Evolutionary conservation across 306 rosid genomes (phyloP).

Genomic region (Vigna trinervia): DNA sequence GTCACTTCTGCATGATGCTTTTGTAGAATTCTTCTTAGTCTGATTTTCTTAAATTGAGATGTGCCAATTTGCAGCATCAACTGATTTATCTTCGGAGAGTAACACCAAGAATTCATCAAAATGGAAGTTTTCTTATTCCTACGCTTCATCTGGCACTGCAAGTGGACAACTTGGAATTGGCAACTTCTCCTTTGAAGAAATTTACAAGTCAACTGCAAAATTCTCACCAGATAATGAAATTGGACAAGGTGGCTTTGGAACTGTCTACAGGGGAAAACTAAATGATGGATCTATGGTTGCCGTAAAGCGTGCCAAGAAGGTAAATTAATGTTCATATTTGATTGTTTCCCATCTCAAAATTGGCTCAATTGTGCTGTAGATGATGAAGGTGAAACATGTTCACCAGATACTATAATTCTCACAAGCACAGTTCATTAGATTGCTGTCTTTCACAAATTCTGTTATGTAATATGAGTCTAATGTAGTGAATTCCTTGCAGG

Average conservation of each 20-base stretch:
- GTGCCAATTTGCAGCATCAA: slow-evolving; percentile 57
- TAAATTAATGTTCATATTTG: slow-evolving; percentile 42
- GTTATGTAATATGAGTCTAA: slow-evolving; percentile 26
- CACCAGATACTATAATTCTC: background rate
- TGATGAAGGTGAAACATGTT: slow-evolving; percentile 23
- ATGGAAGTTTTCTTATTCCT: slow-evolving; percentile 58
- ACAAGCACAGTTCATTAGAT: background rate
- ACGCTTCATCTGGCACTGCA: slow-evolving; percentile 57
- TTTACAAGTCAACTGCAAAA: slow-evolving; percentile 79
- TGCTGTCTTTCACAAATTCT: background rate
- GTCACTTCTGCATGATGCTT: background rate
- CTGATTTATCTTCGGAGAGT: slow-evolving; percentile 64
- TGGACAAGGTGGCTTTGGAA: slow-evolving; percentile 91
- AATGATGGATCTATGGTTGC: slow-evolving; percentile 80
- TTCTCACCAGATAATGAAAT: slow-evolving; percentile 69
- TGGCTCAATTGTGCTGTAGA: slow-evolving; percentile 27
- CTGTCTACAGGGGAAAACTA: slow-evolving; percentile 81
- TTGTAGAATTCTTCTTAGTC: slow-evolving; percentile 16
- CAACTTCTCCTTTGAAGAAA: slow-evolving; percentile 71
- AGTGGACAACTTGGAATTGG: slow-evolving; percentile 64
- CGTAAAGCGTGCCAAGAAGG: slow-evolving; percentile 88
- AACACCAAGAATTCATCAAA: slow-evolving; percentile 58
- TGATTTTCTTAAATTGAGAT: slow-evolving; percentile 34
- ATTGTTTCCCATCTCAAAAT: slow-evolving; percentile 11
- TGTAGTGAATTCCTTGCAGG: slow-evolving; percentile 55